Percentiles rank a stretch among this genome's conserved stretches.
These are phyloP conservation scores for Schizochytrium sp. DNA, from an alignment of 108 stramenopile genomes.

Conservation along the genomic window DNA sequence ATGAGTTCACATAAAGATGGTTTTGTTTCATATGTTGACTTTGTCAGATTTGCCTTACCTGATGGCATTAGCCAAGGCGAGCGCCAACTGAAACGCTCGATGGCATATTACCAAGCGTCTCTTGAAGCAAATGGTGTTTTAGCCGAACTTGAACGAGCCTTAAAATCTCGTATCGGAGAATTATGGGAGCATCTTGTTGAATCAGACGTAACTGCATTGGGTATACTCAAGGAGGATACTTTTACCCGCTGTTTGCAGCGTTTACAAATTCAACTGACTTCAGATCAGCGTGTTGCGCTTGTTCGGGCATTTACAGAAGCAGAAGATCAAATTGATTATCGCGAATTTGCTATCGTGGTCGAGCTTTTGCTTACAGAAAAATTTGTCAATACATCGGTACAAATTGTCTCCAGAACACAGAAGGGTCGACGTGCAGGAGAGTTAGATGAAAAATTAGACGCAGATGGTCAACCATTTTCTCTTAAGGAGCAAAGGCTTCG, in stretches of 20 bases:
- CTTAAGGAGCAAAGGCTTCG: not conserved
- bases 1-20: not conserved
- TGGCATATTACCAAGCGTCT: conserved; percentile 3
- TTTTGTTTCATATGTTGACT: not conserved
- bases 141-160: not conserved
- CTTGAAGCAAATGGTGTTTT: not conserved
- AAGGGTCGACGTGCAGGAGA: not conserved
- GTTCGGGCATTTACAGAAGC: not conserved
- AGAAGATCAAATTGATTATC: conserved; percentile 24
- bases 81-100: conserved; percentile 2
- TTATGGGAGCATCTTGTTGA: not conserved
- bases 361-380: conserved; percentile 14
- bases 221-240: not conserved
- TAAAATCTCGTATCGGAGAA: not conserved
- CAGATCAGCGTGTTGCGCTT: not conserved
- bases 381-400: not conserved
- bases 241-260: conserved; percentile 17
- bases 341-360: conserved; percentile 37
- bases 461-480: not conserved
- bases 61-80: not conserved
- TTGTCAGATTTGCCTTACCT: conserved; percentile 51
- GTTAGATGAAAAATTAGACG: not conserved
- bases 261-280: not conserved
- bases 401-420: not conserved
- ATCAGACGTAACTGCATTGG: not conserved